Conservation (phyloP, 805 yeast genomes). For the Cyberlindnera japonica region DNA sequence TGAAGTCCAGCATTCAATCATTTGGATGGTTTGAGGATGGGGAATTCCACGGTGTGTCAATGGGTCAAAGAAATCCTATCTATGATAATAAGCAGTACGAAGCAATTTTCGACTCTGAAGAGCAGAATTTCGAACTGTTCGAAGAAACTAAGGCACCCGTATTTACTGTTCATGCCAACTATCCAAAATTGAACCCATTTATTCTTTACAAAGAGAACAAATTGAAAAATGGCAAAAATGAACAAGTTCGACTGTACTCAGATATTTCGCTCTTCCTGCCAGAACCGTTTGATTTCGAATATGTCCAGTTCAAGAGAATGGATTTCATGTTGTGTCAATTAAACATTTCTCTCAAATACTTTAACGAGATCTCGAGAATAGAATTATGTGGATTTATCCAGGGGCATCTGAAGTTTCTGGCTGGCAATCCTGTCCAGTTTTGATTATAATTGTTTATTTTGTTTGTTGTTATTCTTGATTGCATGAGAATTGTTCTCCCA, state of each 20-base stretch:
- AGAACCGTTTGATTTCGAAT: constrained; percentile 45
- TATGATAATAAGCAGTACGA: constrained; percentile 42
- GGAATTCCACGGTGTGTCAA: constrained; percentile 62
- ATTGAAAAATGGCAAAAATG: constrained; percentile 17
- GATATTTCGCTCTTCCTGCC: constrained; percentile 30
- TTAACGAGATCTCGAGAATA: constrained; percentile 37
- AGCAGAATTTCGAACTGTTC: constrained; percentile 14
- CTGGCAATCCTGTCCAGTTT: constrained; percentile 17
- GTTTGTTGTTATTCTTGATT: no score
- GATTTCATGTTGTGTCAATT: constrained; percentile 48
- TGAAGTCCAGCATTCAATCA: constrained; percentile 28
- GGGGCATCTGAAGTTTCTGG: constrained; percentile 41
- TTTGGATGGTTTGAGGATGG: constrained; percentile 30
- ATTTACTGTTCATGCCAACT: constrained; percentile 37
- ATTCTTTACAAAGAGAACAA: constrained; percentile 24
- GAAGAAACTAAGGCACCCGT: constrained; percentile 18
- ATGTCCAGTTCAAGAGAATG: constrained; percentile 55
- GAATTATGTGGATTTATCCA: constrained; percentile 47
- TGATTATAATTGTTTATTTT: no score
- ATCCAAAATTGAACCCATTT: constrained; percentile 35
- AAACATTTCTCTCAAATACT: constrained; percentile 42
- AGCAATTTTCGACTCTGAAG: constrained; percentile 2
- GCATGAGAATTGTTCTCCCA: no score
- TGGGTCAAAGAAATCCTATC: constrained; percentile 73
- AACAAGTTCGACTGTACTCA: constrained; percentile 26